Evolutionary conservation across 495 filamentous ascomycete species (phyloP), one percentile per base, ranked within the genome.

Genomic region (Penicillium chermesinum): DNA sequence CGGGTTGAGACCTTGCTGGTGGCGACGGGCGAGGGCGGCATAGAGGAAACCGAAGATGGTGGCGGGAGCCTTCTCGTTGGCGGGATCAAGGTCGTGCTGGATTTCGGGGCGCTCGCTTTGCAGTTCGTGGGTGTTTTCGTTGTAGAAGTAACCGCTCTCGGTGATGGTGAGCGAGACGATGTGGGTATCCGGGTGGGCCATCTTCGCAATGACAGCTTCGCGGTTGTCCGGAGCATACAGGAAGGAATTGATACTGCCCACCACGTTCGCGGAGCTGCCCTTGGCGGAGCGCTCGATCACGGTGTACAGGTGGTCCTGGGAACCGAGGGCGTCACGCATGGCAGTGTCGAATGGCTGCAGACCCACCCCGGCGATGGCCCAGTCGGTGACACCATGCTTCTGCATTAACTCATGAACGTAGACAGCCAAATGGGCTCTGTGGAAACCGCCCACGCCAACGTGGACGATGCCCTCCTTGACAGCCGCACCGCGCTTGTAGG

Each of bases 131-230:
- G 70, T 64, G 64, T 75, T 75, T 52, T 75, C 72, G 51, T 75
- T 75, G 59, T 74, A 74, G 64, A 72, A 74, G 64, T 75, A 75
- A 36, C 72, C 72, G 56, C 69, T 71, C 58, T 75, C 72, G 48
- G 72, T 75, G 61, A 75, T 74, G 53, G 72, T 75, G 48, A 75
- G 68, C 19, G 72, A 75, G 14, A 75, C 72, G 32, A 75, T 75
- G 53, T 66, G 69, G 21, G 72, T 75, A 58, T 75, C 72, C 0
- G 69, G 66, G 55, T 75, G 69, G 7, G 72, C 72, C 70, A 75
- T 72, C 63, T 75, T 75, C 47, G 64, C 66, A 35, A 75, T 63
- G 21, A 74, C 69, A 16, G 70, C 69, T 49, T 73, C 68, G 44
- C 70, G 70, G 50, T 75, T 34, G 36, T 75, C 72, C 0, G 67